These are phyloP conservation scores for Mortierella alpina DNA, from an alignment of 192 early-diverging fungal genomes.

Conservation along the genomic window DNA sequence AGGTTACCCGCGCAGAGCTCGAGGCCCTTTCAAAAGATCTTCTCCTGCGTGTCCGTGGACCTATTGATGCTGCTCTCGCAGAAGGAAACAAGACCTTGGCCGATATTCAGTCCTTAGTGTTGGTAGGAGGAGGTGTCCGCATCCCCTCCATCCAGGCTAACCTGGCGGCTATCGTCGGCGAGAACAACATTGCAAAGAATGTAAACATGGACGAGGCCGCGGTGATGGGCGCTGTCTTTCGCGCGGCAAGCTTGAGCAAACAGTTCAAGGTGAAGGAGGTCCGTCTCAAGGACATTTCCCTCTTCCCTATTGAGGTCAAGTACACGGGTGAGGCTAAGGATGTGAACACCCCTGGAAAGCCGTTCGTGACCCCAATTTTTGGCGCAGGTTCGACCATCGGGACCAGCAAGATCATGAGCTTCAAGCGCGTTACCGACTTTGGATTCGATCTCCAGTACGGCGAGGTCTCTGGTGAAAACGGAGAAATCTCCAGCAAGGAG, in stretches of 20 bases:
- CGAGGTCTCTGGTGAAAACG: slow-evolving; percentile 28
- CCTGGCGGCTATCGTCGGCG: slow-evolving; percentile 76
- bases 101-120: slow-evolving; percentile 87
- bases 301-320: slow-evolving; percentile 72
- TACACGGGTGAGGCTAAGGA: slow-evolving; percentile 62
- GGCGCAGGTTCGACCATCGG: slow-evolving; percentile 75
- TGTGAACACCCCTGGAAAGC: slow-evolving; percentile 40
- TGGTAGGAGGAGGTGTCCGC: slow-evolving; percentile 94
- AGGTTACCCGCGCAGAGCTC: slow-evolving; percentile 83
- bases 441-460: slow-evolving; percentile 76
- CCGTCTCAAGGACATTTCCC: slow-evolving; percentile 85
- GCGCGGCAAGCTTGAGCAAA: slow-evolving; percentile 84
- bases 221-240: slow-evolving; percentile 88
- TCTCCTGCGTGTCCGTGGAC: slow-evolving; percentile 71
- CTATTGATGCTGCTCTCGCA: slow-evolving; percentile 78
- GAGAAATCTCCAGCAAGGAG: slow-evolving; percentile 44
- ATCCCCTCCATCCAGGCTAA: slow-evolving; percentile 85
- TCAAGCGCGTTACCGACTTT: slow-evolving; percentile 85
- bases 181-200: slow-evolving; percentile 91
- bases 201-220: slow-evolving; percentile 97
- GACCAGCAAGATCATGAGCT: slow-evolving; percentile 87
- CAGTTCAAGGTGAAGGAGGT: slow-evolving; percentile 90
- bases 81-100: slow-evolving; percentile 71
- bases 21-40: slow-evolving; percentile 79
- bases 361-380: slow-evolving; percentile 68